Evolutionary conservation across 2,329 filamentous ascomycete species (phyloP).

Genomic region (Ambrosiella xylebori): DNA sequence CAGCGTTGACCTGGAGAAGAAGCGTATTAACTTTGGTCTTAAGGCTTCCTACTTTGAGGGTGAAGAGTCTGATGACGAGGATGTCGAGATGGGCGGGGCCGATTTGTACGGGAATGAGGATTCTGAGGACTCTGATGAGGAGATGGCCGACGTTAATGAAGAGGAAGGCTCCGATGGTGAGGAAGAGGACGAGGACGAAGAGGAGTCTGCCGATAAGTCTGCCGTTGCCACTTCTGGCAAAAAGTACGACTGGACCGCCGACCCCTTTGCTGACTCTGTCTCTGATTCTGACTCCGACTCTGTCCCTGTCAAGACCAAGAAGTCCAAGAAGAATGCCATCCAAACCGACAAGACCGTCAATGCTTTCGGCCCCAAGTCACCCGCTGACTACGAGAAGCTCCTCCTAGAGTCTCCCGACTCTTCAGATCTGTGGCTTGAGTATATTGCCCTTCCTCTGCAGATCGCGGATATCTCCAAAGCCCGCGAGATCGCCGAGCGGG

Average conservation of each 20-base stretch:
- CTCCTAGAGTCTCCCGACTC: conserved; percentile 84
- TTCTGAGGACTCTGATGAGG: conserved; percentile 23
- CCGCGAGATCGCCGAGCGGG: conserved; percentile 75
- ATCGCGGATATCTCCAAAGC: conserved; percentile 78
- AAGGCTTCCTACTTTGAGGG: conserved; percentile 83
- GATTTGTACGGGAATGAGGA: conserved; percentile 19
- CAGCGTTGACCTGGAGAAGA: conserved; percentile 56
- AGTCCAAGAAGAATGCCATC: conserved; percentile 36
- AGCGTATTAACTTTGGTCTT: conserved; percentile 72
- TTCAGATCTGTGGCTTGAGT: conserved; percentile 85
- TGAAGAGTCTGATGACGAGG: conserved; percentile 29
- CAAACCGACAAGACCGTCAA: conserved; percentile 85
- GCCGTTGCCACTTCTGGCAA: conserved; percentile 38
- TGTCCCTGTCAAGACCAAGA: conserved; percentile 58
- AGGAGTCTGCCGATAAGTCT: conserved; percentile 21
- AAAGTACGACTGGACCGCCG: conserved; percentile 78
- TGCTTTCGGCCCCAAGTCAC: conserved; percentile 69
- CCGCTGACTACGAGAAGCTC: conserved; percentile 84
- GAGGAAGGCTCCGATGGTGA: conserved; percentile 23
- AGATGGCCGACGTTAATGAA: conserved; percentile 21
- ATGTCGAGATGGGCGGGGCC: conserved; percentile 32
- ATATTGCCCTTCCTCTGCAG: conserved; percentile 97
- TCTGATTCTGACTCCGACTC: conserved; percentile 25
- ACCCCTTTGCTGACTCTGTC: conserved; percentile 44
- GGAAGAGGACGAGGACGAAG: conserved; percentile 20